Evolutionary conservation across 1,139 yeast genomes (phyloP), one percentile per base, ranked within the genome.

Genomic region (Pichia sp.): DNA sequence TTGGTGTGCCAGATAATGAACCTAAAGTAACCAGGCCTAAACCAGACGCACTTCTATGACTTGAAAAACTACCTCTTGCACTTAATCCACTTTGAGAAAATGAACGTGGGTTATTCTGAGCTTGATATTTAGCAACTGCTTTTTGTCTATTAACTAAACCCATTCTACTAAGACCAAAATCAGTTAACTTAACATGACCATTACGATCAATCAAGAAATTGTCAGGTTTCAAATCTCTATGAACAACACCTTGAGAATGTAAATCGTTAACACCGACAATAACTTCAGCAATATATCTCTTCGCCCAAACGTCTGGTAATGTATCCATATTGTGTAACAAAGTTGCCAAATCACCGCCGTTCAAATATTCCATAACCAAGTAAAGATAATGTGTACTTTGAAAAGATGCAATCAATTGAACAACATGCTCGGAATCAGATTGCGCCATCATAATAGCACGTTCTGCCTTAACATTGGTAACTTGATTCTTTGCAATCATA

Each of bases 301-400:
- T 69, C 5, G 94, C 85, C 46, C 85, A 87, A 66, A 85, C 94
- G 61, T 85, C 94, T 0, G 94, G 85, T 62, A 85, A 85, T 22
- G 85, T 80, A 62, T 85, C 91, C 94, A 94, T 85, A 67, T 90
- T 79, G 59, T 85, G 85, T 60, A 85, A 71, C 94, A 85, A 85
- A 0, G 94, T 85, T 94, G 85, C 85, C 57, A 85, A 71, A 67
- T 85, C 94, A 55, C 94, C 94, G 53, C 94, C 94, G 4, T 94
- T 94, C 53, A 85, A 73, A 62, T 85, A 85, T 61, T 85, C 94
- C 94, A 85, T 85, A 57, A 85, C 85, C 58, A 85, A 71, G 61
- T 85, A 85, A 53, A 85, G 69, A 60, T 85, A 85, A 58, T 84
- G 84, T 1, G 85, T 66, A 67, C 85, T 94, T 65, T 85, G 94